Evolutionary conservation across 2,329 filamentous ascomycete genomes (phyloP), one percentile per base, ranked within the genome.

Genomic region (Colletotrichum incanum): DNA sequence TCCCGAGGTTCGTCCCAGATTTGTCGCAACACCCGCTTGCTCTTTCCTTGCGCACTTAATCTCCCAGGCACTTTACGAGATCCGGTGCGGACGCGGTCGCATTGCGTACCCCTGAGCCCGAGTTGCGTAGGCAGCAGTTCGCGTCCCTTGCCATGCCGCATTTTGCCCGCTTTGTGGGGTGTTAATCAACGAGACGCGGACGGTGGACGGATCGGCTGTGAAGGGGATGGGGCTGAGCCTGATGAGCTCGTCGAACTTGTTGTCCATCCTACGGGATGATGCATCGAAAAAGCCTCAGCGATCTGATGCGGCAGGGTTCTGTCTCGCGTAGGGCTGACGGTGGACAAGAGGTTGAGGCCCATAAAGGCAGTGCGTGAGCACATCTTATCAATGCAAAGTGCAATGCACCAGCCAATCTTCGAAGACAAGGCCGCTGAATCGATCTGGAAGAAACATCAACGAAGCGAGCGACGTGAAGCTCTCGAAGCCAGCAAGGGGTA

Each of bases 71-170:
- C 59, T 61, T 37, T 37, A n/a, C 14, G 12, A 34, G 20, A 55
- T 39, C 28, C 52, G n/a, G 5, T 28, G 31, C 52, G 31, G 43
- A 61, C 59, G 59, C 31, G 43, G 58, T 34, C 28, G n/a, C 59
- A 28, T 39, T 50, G 45, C 59, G 31, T 37, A 62, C 45, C 45
- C 45, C 31, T 43, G 45, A 62, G 31, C 34, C 45, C n/a, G 59
- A 43, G 39, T 31, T 31, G 59, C 59, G 59, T 50, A 37, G 43
- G 59, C 43, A 39, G 59, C 59, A 47, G 59, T 49, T 26, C 28
- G 28, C 28, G 59, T 20, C 41, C 20, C 20, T 55, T 55, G 52
- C 52, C 52, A 37, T 37, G 52, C 20, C 16, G 20, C 26, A 55
- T 20, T 14, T 14, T 26, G 20, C 23, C 31, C 20, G 52, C 20